These are phyloP conservation scores for Sclerotinia trifoliorum DNA, from an alignment of 2,329 filamentous ascomycete genomes.

Conservation along the genomic window DNA sequence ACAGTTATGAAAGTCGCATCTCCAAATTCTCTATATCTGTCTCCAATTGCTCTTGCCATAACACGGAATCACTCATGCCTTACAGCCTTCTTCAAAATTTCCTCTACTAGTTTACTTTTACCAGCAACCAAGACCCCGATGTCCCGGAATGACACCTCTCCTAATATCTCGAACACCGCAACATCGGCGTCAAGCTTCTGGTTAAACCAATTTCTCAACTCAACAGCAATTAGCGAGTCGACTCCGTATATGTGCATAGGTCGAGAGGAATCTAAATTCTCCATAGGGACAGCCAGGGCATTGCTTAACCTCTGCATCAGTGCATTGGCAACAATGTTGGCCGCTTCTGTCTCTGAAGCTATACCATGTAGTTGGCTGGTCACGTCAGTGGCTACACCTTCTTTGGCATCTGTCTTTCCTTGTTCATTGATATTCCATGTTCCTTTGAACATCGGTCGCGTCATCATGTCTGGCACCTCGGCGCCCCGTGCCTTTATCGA, in stretches of 20 bases:
- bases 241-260: constrained; percentile 47
- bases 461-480: not conserved
- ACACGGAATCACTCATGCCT: not conserved
- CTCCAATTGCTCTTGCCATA: not conserved
- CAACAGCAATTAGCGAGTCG: constrained; percentile 54
- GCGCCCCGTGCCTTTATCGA: not conserved
- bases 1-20: not conserved
- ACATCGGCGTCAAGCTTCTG: constrained; percentile 46
- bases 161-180: constrained; percentile 27
- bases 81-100: not conserved
- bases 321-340: constrained; percentile 22
- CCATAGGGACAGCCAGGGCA: constrained; percentile 46
- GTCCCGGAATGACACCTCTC: not conserved
- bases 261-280: constrained; percentile 44
- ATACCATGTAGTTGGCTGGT: not conserved
- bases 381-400: not conserved
- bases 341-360: not conserved
- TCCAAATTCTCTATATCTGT: no score
- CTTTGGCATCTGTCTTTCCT: not conserved
- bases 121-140: not conserved
- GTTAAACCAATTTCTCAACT: constrained; percentile 51
- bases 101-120: not conserved
- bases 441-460: not conserved
- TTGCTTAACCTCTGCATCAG: constrained; percentile 44
- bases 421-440: constrained; percentile 1